Base-by-base conservation (phyloP, 495 filamentous ascomycete genomes). In the Aspergillus egyptiacus region DNA sequence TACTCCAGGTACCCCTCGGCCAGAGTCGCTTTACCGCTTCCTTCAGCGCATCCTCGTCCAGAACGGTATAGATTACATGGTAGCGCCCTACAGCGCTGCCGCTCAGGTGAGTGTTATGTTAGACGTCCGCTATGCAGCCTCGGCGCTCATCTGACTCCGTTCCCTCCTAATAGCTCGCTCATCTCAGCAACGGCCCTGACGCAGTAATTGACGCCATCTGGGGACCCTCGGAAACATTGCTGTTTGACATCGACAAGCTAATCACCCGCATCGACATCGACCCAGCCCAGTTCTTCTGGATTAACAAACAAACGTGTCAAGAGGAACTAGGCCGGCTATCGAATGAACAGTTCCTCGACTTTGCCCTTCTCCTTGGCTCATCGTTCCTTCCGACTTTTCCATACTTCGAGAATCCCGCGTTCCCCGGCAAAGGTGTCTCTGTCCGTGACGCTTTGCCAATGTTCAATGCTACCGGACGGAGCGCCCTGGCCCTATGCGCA, bases 31-130 rank as follows among this genome's bases (percentile, higher is more conserved):
- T 32, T 91, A 83, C 56, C 80, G 78, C 24, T 80, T 86, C 47
- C 69, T 99, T 14, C 88, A 91, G 64, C 70, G 76, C 31, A 81
- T 89, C 25, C 74, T 97, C 25, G 67, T 74, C 47, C 74, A 86
- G 46, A 75, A 82, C 48, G 75, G 75, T 4, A 71, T 96, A 33
- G 76, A 87, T 30, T 95, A 90, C 62, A 78, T 87, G 41, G 87
- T 96, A 41, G 86, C 94, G 11, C 94, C 93, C 3, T 96, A 91
- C 67, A 87, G 83, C 59, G 88, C 91, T 35, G 83, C 86, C 51
- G 87, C 89, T 40, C 91, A 97, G 79, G 89, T 95, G 68, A 53
- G 53, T 18, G 46, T 30, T 2, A n/a, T 28, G 10, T 20, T 15
- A 18, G 14, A 13, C 28, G 15, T 15, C 13, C 17, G 2, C 13